These are phyloP conservation scores for Rhododendron henanense DNA, from an alignment of 148 eudicot species.

Conservation along the genomic window DNA sequence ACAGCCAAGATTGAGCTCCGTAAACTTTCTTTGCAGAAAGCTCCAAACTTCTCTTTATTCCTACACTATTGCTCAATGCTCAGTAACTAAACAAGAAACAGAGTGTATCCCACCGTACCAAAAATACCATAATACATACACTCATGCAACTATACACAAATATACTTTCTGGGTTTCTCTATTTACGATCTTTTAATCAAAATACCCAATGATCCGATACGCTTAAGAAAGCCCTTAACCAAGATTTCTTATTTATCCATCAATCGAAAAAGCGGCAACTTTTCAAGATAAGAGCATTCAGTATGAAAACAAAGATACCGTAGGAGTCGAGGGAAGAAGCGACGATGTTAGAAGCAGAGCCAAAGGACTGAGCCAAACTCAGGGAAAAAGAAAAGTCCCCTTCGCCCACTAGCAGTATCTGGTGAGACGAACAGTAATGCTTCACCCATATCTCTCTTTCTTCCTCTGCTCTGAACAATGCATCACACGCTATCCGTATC, in stretches of 20 bases:
- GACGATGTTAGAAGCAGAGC: constrained; percentile 34
- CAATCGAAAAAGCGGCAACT: not conserved
- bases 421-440: constrained; percentile 34
- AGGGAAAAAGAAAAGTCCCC: constrained; percentile 48
- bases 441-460: constrained; percentile 22
- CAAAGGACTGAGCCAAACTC: constrained; percentile 29
- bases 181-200: too few species aligned
- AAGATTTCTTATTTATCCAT: not conserved
- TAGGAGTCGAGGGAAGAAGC: constrained; percentile 35
- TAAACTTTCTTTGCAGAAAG: too few species aligned
- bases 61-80: too few species aligned
- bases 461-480: not conserved
- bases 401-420: constrained; percentile 46
- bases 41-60: too few species aligned
- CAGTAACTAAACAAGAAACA: too few species aligned
- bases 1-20: too few species aligned
- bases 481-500: not conserved
- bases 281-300: not conserved
- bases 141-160: too few species aligned
- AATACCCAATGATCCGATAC: not conserved
- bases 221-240: not conserved
- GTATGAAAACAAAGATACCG: constrained; percentile 9
- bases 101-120: too few species aligned
- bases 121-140: too few species aligned
- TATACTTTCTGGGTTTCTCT: too few species aligned